Base-by-base conservation (phyloP, 352 stramenopile species). In the Phytophthora aleatoria region DNA sequence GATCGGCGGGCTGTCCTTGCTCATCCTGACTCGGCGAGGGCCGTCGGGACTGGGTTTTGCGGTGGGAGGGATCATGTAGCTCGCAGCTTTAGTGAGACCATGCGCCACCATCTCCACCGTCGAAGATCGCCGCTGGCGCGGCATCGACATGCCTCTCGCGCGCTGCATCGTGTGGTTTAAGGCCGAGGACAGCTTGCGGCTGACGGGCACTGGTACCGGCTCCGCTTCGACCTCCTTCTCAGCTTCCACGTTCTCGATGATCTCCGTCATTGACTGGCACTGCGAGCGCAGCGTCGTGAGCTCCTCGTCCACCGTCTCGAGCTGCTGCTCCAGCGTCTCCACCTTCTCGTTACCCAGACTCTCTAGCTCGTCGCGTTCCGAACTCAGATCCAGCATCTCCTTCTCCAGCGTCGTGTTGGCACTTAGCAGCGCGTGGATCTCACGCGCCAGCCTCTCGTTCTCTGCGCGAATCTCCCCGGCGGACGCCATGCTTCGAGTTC, bases 321-420 rank as follows among this genome's bases (percentile, higher is more conserved):
- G 66, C 61, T 90, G 77, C n/a, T 81, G 62, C 20, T 76, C 72
- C 44, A 92, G 72, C 36, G 70, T 67, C 30, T 76, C 49, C 53
- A 76, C 76, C 49, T 75, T 74, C n/a, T 79, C 59, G 54, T 71
- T 71, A 50, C 78, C 75, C 1, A 69, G 33, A 8, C 59, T 67
- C 30, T 80, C 67, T 3, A 86, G 69, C 39, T 74, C 64, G 43
- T 89, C 76, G 54, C 75, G 80, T 35, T 83, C 71, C 24, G 61
- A 73, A 52, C 80, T 74, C 31, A 90, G 69, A 51, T 67, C 49
- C 68, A 78, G 69, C 48, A 87, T 70, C 55, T 92, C 81, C 49
- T 78, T 77, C 71, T 92, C 75, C 63, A 90, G 81, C 38, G 68
- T 77, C 45, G 69, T 86, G 66, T 92, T 92, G 71, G 73, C 65